A percentile compares a stretch with the other conserved stretches of the same genome.
Conservation (phyloP, 352 stramenopile genomes). For the Lagenidium sp. region DNA sequence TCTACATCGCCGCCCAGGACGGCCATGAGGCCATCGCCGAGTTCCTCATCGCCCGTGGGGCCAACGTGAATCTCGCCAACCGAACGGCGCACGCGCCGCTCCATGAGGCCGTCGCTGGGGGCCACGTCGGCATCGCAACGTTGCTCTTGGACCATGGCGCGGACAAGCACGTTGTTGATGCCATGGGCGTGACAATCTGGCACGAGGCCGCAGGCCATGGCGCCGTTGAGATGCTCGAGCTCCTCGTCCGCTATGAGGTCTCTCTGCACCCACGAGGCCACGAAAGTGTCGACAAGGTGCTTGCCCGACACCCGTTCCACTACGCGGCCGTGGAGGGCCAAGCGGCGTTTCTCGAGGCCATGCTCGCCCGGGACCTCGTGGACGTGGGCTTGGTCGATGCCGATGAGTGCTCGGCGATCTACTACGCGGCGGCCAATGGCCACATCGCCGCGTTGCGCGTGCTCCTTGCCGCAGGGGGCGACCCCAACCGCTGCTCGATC, state of each 20-base stretch:
- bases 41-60: conserved; percentile 32
- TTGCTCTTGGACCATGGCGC: conserved; percentile 51
- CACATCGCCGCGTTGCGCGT: conserved; percentile 37
- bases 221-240: conserved; percentile 39
- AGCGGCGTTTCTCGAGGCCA: conserved; percentile 32
- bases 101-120: conserved; percentile 57
- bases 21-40: conserved; percentile 34
- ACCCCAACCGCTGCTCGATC: conserved; percentile 50
- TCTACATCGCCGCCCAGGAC: conserved; percentile 59
- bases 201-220: conserved; percentile 66
- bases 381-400: conserved; percentile 56
- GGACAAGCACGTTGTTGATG: conserved; percentile 53
- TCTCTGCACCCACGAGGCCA: conserved; percentile 24
- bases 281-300: conserved; percentile 62
- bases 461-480: conserved; percentile 32
- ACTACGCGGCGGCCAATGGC: conserved; percentile 67
- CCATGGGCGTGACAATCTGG: conserved; percentile 76
- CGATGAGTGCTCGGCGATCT: conserved; percentile 57
- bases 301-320: conserved; percentile 75
- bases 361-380: conserved; percentile 47
- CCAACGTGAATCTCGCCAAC: conserved; percentile 51
- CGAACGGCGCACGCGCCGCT: conserved; percentile 54
- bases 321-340: conserved; percentile 72
- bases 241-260: conserved; percentile 44
- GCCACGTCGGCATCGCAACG: conserved; percentile 28